These are phyloP conservation scores for Colletotrichum truncatum DNA, from an alignment of 2,329 filamentous ascomycete genomes.

Conservation along the genomic window DNA sequence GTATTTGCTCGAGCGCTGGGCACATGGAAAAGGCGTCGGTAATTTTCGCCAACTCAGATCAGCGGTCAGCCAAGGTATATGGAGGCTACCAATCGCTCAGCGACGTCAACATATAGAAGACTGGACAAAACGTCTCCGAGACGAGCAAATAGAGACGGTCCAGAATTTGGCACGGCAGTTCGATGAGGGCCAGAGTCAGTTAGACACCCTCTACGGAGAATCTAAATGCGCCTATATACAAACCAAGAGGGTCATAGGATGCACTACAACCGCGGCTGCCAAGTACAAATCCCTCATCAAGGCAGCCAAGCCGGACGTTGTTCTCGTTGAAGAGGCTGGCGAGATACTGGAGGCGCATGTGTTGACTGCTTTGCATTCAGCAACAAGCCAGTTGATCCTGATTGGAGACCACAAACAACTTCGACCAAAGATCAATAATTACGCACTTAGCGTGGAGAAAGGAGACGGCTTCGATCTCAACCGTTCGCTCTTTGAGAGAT, in stretches of 20 bases:
- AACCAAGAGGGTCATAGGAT: slow-evolving; percentile 71
- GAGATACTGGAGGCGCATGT: slow-evolving; percentile 77
- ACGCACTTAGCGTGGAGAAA: slow-evolving; percentile 67
- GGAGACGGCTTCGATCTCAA: slow-evolving; percentile 75
- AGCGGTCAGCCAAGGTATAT: slow-evolving; percentile 49
- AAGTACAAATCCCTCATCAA: slow-evolving; percentile 66
- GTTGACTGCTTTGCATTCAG: slow-evolving; percentile 64
- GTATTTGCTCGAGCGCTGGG: slow-evolving; percentile 67
- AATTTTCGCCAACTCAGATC: slow-evolving; percentile 44
- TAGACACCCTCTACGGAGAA: slow-evolving; percentile 55
- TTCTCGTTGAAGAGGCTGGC: slow-evolving; percentile 78
- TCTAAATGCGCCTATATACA: slow-evolving; percentile 53
- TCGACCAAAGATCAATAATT: slow-evolving; percentile 72
- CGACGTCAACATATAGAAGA: slow-evolving; percentile 29
- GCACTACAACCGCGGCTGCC: slow-evolving; percentile 76
- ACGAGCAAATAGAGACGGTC: slow-evolving; percentile 60
- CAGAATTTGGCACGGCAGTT: slow-evolving; percentile 47
- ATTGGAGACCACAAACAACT: slow-evolving; percentile 82
- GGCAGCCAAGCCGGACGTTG: slow-evolving; percentile 62
- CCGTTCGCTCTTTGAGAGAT: slow-evolving; percentile 73
- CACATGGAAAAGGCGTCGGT: slow-evolving; percentile 53
- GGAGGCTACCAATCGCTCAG: slow-evolving; percentile 52
- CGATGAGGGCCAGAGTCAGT: slow-evolving; percentile 48
- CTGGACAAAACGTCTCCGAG: slow-evolving; percentile 56
- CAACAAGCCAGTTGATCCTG: slow-evolving; percentile 70